Evolutionary conservation across 306 rosid genomes (phyloP), one percentile per base, ranked within the genome.

Genomic region (Malus sieversii): DNA sequence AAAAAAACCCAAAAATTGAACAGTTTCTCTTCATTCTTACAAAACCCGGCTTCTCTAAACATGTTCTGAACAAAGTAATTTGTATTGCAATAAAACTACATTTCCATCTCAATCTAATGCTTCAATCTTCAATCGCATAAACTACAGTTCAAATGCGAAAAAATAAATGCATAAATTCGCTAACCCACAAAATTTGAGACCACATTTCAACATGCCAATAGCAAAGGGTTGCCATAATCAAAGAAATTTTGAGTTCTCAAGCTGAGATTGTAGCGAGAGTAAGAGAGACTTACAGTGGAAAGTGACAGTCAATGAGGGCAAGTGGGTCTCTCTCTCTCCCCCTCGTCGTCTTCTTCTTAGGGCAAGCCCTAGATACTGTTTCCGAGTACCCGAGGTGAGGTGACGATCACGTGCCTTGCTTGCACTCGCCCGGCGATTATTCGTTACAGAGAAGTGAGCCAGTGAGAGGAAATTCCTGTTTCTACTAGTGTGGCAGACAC

Each of bases 231-330:
- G 19, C 11, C 20, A 18, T 16, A 42, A 42, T 44, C 27, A 3
- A 3, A 18, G 11, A 57, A 10, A 11, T 10, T 35, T 33, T 23
- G 23, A 12, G n/a, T 14, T 2, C 13, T 9, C n/a, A 25, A 14
- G 64, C 4, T 38, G 30, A 66, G 72, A 65, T 20, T 73, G 19
- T 22, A 73, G 82, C 12, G 74, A 66, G 81, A 70, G 64, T 46
- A 48, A 22, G 77, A 68, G 59, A 55, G 23, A 68, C 78, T 66
- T 44, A 74, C 74, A 52, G 20, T 5, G 61, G 71, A 68, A 66
- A 44, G 59, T 2, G 73, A 40, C 15, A 5, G 73, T 1, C 14
- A 29, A 10, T 4, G 13, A 20, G 67, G 51, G 23, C 12, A 66
- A 20, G 20, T 38, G 38, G 38, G 27, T 65, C n/a, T 19, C 15